These are phyloP conservation scores for Ceratocystis destructans DNA, from an alignment of 2,329 filamentous ascomycete species.

Conservation along the genomic window DNA sequence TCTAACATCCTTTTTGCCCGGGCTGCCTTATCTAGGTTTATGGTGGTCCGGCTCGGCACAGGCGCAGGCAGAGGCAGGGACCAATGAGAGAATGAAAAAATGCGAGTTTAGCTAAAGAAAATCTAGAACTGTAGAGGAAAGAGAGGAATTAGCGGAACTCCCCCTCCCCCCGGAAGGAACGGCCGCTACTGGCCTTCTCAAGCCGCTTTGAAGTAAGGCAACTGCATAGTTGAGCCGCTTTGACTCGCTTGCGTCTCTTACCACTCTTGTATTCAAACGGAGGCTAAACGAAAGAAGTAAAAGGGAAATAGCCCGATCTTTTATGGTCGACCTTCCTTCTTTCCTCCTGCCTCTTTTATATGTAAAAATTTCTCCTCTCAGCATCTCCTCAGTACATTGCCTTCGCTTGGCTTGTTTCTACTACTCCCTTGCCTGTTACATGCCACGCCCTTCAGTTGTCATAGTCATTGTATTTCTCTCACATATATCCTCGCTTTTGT, in stretches of 20 bases:
- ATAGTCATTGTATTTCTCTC: not conserved
- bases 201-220: not conserved
- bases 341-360: not conserved
- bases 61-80: not conserved
- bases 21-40: not conserved
- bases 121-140: not conserved
- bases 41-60: not conserved
- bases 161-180: conserved; percentile 6
- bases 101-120: not conserved
- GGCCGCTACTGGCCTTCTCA: conserved; percentile 9
- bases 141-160: not conserved
- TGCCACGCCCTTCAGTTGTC: not conserved
- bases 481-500: not conserved
- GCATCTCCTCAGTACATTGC: not conserved
- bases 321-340: not conserved
- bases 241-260: not conserved
- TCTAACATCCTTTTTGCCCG: not conserved
- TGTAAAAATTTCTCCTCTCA: not conserved
- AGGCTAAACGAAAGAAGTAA: not conserved
- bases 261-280: not conserved
- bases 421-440: not conserved
- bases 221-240: not conserved
- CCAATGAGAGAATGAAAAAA: not conserved
- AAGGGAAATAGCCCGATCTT: not conserved
- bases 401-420: not conserved